Base-by-base conservation (phyloP, 345 rosid genomes). In the Mallotus nudiflorus region DNA sequence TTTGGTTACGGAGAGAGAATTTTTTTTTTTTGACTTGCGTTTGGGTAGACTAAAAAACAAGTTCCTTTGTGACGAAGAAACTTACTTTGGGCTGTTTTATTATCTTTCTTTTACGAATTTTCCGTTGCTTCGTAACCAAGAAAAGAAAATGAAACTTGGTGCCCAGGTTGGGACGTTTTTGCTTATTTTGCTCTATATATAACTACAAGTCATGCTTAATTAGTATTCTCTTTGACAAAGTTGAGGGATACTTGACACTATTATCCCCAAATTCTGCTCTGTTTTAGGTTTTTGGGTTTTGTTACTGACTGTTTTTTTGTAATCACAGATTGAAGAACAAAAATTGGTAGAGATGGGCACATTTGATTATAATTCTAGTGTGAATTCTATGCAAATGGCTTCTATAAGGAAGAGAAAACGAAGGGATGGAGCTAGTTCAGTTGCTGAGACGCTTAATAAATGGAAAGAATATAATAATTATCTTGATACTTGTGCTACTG, bases 381-480 rank as follows among this genome's bases (percentile, higher is more conserved):
- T 28, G 57, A 51, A 22, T 75, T 74, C 68, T 31, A 19, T 74
- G 16, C 51, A 50, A 2, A 18, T 52, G 69, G 76, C 77, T 70
- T 66, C 75, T 48, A 13, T 35, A 49, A 88, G 84, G 87, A 89
- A 88, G 77, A 82, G 91, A 81, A 92, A 80, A 68, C 74, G 89
- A 53, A 65, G 84, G 20, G 86, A 74, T 7, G 84, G 85, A 10
- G 56, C 42, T n/a, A 44, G 16, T n/a, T 71, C 73, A 33, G 85
- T 92, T 46, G 81, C 84, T 3, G 87, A 82, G 78, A 88, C 82
- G 0, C 81, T 92, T 4, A 68, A 78, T n/a, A 83, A 70, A 70
- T 92, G 97, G 97, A 87, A 75, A 74, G 86, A 88, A 31, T 69
- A 79, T 46, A 85, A 88, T 62, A 72, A 82, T 10, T 54, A 51